Percentiles rank a stretch among this genome's conserved stretches.
Evolutionary conservation across 257 asterid species (phyloP).

Genomic region (Knoxia roxburghii): DNA sequence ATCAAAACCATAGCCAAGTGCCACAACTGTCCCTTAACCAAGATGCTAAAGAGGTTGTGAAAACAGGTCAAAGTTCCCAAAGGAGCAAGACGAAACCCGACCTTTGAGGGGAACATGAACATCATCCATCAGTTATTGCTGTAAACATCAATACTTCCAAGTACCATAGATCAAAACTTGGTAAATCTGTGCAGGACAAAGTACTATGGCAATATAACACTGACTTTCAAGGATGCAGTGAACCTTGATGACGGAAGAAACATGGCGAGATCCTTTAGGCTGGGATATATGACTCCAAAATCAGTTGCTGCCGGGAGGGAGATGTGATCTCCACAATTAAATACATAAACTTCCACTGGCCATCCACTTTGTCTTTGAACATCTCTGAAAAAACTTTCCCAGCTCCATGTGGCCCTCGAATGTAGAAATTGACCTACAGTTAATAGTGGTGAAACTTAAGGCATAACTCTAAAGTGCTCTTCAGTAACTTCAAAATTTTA

Average conservation of each 20-base stretch:
- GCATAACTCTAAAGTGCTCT: neutral
- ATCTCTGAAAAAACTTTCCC: constrained; percentile 82
- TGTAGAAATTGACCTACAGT: constrained; percentile 71
- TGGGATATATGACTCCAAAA: constrained; percentile 94
- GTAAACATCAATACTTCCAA: no score
- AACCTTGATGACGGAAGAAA: neutral
- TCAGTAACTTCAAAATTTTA: neutral
- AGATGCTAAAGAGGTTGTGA: neutral
- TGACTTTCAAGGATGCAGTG: neutral
- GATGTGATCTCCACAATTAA: constrained; percentile 68
- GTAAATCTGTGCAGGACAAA: neutral
- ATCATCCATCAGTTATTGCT: neutral
- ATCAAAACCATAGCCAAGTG: neutral
- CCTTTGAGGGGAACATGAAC: neutral
- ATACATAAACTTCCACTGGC: constrained; percentile 83
- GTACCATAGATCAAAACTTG: no score
- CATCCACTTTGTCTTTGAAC: constrained; percentile 83
- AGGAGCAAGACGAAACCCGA: neutral
- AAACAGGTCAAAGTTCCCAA: neutral
- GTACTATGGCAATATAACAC: neutral
- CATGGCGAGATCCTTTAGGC: constrained; percentile 34
- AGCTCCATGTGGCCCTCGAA: constrained; percentile 90
- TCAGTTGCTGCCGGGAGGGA: constrained; percentile 68
- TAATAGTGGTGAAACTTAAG: neutral
- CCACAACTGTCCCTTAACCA: no score